Evolutionary conservation across 1,139 yeast genomes (phyloP).

Genomic region (Blastobotrys capitulatus): DNA sequence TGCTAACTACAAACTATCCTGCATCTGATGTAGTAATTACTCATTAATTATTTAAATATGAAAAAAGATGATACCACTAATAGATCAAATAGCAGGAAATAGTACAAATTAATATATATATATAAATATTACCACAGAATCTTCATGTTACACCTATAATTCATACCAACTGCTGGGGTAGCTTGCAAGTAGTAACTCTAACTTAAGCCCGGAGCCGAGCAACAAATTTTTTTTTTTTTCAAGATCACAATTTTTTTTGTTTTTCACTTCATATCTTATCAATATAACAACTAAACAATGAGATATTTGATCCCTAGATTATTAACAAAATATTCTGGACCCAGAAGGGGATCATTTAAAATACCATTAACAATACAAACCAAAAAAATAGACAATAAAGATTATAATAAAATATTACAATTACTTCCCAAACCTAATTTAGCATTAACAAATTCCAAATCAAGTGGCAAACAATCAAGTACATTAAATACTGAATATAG

Average conservation of each 20-base stretch:
- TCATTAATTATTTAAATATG: no score
- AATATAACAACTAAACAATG: neutral
- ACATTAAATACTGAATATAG: slow-evolving; percentile 6
- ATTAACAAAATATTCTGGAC: neutral
- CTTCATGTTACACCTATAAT: no score
- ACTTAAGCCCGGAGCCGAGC: no score
- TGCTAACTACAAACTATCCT: no score
- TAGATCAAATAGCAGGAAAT: no score
- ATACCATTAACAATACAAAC: neutral
- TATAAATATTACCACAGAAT: no score
- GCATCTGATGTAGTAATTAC: no score
- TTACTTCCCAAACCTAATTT: neutral
- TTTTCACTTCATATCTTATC: neutral
- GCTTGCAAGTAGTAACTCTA: no score
- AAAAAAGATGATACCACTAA: no score
- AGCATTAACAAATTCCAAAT: neutral
- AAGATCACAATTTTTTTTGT: neutral
- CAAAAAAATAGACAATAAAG: neutral
- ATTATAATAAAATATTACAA: neutral
- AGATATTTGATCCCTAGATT: neutral
- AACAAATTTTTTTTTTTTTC: no score
- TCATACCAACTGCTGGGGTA: no score
- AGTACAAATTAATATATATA: no score
- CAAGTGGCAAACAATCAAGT: neutral
- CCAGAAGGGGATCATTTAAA: slow-evolving; percentile 5